Conservation (phyloP, 169 alveolate species). For the Plasmodium relictum region DNA sequence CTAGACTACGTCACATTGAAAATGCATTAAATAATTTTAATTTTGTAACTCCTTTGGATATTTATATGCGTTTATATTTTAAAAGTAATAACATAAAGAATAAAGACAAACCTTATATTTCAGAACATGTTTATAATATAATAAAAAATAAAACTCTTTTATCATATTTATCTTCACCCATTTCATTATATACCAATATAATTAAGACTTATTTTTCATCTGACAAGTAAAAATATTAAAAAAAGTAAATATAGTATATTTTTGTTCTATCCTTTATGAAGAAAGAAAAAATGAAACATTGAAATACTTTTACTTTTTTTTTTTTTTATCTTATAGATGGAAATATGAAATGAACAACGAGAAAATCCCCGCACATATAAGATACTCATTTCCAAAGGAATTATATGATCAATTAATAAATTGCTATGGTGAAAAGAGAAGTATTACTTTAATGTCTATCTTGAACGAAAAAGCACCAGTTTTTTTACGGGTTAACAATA, state of each 20-base stretch:
- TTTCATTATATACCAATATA: conserved; percentile 51
- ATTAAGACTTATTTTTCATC: conserved; percentile 73
- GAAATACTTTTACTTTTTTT: not conserved
- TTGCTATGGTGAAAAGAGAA: conserved; percentile 86
- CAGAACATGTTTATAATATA: conserved; percentile 75
- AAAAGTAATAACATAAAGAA: conserved; percentile 73
- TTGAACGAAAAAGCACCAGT: conserved; percentile 90
- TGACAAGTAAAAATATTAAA: conserved; percentile 31
- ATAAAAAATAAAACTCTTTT: conserved; percentile 67
- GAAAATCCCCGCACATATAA: conserved; percentile 86
- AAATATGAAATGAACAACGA: conserved; percentile 85
- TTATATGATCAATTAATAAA: conserved; percentile 83
- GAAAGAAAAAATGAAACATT: too few relatives aligned
- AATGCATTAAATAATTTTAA: conserved; percentile 73
- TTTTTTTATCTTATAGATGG: conserved; percentile 82
- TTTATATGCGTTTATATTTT: conserved; percentile 76
- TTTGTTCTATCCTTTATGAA: not conserved
- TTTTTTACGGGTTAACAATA: conserved; percentile 87
- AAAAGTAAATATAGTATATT: not conserved
- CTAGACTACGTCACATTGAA: conserved; percentile 76
- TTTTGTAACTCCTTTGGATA: conserved; percentile 74
- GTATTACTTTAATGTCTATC: conserved; percentile 86
- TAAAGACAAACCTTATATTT: conserved; percentile 66
- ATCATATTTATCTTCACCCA: conserved; percentile 58
- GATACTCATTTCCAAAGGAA: conserved; percentile 91